These are phyloP conservation scores for Plantago elongata DNA, from an alignment of 257 asterid species.

Conservation along the genomic window DNA sequence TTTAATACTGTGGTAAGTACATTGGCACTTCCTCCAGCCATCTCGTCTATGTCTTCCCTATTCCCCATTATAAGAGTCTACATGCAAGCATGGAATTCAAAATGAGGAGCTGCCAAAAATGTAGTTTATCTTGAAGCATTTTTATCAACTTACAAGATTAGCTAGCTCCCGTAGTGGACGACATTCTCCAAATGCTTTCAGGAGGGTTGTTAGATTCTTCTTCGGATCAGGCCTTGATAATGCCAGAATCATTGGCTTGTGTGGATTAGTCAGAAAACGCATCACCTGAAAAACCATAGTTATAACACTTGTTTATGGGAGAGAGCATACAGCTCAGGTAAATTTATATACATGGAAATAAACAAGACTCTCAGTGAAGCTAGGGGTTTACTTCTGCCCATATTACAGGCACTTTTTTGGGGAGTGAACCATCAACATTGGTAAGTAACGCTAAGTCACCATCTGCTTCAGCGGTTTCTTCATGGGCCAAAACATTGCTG, in stretches of 20 bases:
- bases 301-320: constrained; percentile 1
- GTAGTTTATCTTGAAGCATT: neutral
- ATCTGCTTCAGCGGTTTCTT: constrained; percentile 54
- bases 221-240: constrained; percentile 85
- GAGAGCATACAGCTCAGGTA: neutral
- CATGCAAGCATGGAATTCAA: constrained; percentile 10
- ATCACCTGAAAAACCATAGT: constrained; percentile 39
- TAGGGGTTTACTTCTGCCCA: constrained; percentile 64
- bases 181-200: constrained; percentile 87
- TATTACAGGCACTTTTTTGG: constrained; percentile 61
- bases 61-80: constrained; percentile 92
- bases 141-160: constrained; percentile 56
- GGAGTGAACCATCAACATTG: constrained; percentile 37
- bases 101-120: neutral
- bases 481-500: constrained; percentile 62
- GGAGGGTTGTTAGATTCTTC: constrained; percentile 67
- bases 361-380: neutral
- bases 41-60: constrained; percentile 76
- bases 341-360: neutral
- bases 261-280: constrained; percentile 80
- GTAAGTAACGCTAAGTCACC: constrained; percentile 47
- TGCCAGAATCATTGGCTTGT: constrained; percentile 88
- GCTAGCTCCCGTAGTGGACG: constrained; percentile 74
- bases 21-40: constrained; percentile 61
- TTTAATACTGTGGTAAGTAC: constrained; percentile 69